Base-by-base conservation (phyloP, 2,329 filamentous ascomycete genomes). In the Zymoseptoria ardabiliae region DNA sequence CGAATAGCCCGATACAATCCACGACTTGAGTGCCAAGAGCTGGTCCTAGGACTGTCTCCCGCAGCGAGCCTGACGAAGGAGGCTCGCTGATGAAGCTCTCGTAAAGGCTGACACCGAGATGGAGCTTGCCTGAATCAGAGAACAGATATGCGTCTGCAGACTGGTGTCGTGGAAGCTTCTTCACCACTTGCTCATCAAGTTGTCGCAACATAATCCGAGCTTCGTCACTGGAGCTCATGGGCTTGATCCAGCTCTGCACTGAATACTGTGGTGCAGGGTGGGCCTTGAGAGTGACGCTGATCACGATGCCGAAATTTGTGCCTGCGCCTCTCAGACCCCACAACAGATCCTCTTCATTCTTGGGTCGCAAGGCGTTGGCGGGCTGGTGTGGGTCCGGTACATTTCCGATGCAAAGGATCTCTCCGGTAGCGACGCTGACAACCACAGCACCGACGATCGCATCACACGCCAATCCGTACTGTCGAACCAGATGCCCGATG, bases 241-340 rank as follows among this genome's bases (percentile, higher is more conserved):
- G 68, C 20, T 71, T 7, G 35, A 69, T 57, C 69, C 70, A 70
- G 53, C 72, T 68, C 41, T 65, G 66, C 51, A 61, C 57, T 17
- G 61, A 64, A 67, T 78, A 82, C 0, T 54, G 76, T 7, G 73
- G 74, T 61, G 78, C 78, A 9, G 67, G 7, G 58, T 69, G 79
- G 3, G 82, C 69, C 60, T 74, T 78, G 71, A 86, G 82, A 11
- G 71, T 75, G 6, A 85, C 76, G 64, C 77, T 82, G 65, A 82
- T 50, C 1, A 85, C 75, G 54, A 86, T 81, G 30, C 82, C 82
- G 67, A 85, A 79, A 65, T 85, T 85, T 2, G 79, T 83, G 0
- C 82, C 83, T 1, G 82, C 82, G 1, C 84, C 84, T 75, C 76
- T 82, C 0, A 85, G 66, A 0, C 79, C 82, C 82, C 82, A 86